Evolutionary conservation across 306 rosid genomes (phyloP).

Genomic region (Prosopis cineraria): DNA sequence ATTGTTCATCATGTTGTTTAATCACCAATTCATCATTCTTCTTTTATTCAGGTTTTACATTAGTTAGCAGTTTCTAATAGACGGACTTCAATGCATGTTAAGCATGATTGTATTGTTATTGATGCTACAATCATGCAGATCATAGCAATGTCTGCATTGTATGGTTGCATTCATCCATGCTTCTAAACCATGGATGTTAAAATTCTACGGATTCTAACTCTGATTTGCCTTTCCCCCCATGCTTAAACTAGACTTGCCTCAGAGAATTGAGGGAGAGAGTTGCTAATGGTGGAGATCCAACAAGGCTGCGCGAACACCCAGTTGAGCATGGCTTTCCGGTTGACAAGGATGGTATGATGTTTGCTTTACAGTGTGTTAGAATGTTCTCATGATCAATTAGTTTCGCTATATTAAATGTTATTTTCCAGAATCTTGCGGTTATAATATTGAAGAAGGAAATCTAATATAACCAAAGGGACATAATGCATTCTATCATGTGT

Average conservation of each 20-base stretch:
- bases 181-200: background rate
- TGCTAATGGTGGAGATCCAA: conserved; percentile 94
- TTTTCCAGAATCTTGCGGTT: conserved; percentile 4
- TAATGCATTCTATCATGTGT: background rate
- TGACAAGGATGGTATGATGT: conserved; percentile 57
- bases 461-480: background rate
- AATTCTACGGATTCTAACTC: background rate
- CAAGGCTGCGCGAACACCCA: conserved; percentile 65
- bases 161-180: background rate
- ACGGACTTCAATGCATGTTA: background rate
- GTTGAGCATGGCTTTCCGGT: conserved; percentile 43
- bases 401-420: conserved; percentile 1
- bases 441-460: background rate
- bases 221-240: background rate
- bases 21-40: too few relatives aligned
- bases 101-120: background rate
- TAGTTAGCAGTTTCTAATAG: too few relatives aligned
- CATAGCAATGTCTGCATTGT: background rate
- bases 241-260: conserved; percentile 57
- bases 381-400: conserved; percentile 2
- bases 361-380: conserved; percentile 8
- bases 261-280: conserved; percentile 92
- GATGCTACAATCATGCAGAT: background rate
- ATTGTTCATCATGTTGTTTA: too few relatives aligned
- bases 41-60: too few relatives aligned